phyloP scores from a whole-genome alignment of 2,329 filamentous ascomycete species.

The Aureobasidium melanogenum region DNA sequence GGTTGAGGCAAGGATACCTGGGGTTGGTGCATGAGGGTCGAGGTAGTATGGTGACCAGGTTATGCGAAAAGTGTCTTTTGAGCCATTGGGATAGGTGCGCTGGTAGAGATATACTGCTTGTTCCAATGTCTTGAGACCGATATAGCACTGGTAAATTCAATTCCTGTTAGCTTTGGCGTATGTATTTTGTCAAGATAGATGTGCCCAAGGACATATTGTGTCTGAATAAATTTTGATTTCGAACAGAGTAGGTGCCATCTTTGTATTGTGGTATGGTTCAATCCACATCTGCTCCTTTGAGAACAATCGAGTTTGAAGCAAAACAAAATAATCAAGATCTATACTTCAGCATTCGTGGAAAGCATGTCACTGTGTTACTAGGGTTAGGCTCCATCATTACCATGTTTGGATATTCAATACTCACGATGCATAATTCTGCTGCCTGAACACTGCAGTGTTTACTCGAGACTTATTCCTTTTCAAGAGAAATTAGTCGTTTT shows the following conservation, averaged over 20 bases:
- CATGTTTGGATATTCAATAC: not conserved
- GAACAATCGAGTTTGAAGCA: not conserved
- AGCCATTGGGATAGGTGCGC: not conserved
- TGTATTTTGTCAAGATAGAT: not conserved
- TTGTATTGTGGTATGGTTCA: too few species aligned
- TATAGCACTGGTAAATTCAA: not conserved
- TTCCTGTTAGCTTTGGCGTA: not conserved
- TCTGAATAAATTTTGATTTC: not conserved
- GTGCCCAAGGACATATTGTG: not conserved
- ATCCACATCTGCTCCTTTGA: not conserved
- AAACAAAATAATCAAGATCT: too few species aligned
- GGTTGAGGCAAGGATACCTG: not conserved
- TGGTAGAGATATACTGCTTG: not conserved
- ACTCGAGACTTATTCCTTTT: too few species aligned
- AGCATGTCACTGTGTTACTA: not conserved
- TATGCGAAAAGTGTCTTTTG: not conserved
- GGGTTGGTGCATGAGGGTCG: not conserved
- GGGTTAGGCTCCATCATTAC: not conserved
- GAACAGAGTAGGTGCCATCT: not conserved
- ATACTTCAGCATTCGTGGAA: too few species aligned
- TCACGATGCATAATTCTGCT: not conserved
- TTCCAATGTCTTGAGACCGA: not conserved
- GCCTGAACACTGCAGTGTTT: not conserved
- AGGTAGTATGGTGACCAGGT: not conserved
- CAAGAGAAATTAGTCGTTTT: too few species aligned